phyloP scores from a whole-genome alignment of 2,329 filamentous ascomycete genomes.

The Aspergillus sclerotialis region DNA sequence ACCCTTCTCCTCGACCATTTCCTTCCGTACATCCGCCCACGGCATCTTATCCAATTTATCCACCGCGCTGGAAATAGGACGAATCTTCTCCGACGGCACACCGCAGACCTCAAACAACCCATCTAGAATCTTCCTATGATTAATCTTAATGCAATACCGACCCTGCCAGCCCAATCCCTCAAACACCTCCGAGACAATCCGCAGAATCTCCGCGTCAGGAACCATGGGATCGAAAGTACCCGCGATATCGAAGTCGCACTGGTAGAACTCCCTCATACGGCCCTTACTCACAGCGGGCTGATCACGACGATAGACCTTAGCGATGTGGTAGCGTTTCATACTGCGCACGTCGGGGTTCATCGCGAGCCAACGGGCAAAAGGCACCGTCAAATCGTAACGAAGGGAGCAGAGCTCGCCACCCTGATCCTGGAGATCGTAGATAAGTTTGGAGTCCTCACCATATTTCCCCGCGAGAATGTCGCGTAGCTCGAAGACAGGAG shows the following conservation, averaged over 20 bases:
- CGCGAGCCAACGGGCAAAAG: conserved; percentile 85
- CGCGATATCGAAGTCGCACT: conserved; percentile 95
- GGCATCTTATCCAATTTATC: conserved; percentile 93
- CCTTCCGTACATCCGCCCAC: conserved; percentile 81
- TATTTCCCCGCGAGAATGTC: conserved; percentile 86
- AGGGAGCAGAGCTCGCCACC: conserved; percentile 79
- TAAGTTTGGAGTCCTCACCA: conserved; percentile 86
- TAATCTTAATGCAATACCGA: conserved; percentile 82
- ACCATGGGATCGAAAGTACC: conserved; percentile 83
- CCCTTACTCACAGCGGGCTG: conserved; percentile 85
- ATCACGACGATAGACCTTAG: conserved; percentile 79
- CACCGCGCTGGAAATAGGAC: conserved; percentile 83
- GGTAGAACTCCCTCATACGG: conserved; percentile 92
- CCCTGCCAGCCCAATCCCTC: conserved; percentile 68
- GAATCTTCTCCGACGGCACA: conserved; percentile 78
- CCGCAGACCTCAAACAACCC: conserved; percentile 88
- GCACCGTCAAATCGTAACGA: conserved; percentile 81
- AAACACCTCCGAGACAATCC: conserved; percentile 80
- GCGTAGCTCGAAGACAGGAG: conserved; percentile 75
- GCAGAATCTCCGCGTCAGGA: conserved; percentile 81
- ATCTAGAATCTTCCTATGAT: conserved; percentile 90
- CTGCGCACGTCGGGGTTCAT: conserved; percentile 77
- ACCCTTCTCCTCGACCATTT: conserved; percentile 91
- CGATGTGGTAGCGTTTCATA: conserved; percentile 93
- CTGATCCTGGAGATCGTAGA: conserved; percentile 83